Conservation (phyloP, 2,329 filamentous ascomycete species). For the Lasiodiplodia citricola region DNA sequence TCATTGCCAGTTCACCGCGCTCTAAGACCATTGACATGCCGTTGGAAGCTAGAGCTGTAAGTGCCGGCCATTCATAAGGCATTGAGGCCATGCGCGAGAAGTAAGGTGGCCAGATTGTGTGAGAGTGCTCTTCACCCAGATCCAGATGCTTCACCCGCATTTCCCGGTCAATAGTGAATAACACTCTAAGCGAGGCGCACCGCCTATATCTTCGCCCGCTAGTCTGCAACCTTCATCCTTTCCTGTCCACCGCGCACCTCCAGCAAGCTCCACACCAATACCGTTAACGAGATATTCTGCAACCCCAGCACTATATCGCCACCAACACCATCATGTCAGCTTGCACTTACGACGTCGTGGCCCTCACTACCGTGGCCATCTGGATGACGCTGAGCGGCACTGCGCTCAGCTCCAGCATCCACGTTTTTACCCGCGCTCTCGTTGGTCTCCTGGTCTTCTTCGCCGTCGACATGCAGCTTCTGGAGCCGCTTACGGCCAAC, state of each 20-base stretch:
- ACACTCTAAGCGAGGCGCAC: background rate
- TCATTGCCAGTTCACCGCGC: background rate
- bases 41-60: background rate
- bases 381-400: conserved; percentile 11
- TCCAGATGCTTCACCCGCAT: background rate
- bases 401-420: conserved; percentile 14
- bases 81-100: background rate
- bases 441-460: background rate
- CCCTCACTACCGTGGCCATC: background rate
- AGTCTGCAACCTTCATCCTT: background rate
- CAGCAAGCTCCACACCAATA: background rate
- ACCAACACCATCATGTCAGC: background rate
- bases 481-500: background rate
- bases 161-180: background rate
- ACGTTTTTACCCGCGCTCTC: background rate
- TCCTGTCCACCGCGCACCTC: background rate
- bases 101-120: background rate
- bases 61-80: background rate
- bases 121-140: background rate
- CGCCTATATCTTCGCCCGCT: background rate
- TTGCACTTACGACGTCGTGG: conserved; percentile 2
- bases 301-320: conserved; percentile 3
- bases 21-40: background rate
- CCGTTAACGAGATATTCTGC: conserved; percentile 8
- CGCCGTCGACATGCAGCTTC: background rate